Evolutionary conservation across 768 basidiomycete species (phyloP).

Genomic region (Hysterangium stoloniferum): DNA sequence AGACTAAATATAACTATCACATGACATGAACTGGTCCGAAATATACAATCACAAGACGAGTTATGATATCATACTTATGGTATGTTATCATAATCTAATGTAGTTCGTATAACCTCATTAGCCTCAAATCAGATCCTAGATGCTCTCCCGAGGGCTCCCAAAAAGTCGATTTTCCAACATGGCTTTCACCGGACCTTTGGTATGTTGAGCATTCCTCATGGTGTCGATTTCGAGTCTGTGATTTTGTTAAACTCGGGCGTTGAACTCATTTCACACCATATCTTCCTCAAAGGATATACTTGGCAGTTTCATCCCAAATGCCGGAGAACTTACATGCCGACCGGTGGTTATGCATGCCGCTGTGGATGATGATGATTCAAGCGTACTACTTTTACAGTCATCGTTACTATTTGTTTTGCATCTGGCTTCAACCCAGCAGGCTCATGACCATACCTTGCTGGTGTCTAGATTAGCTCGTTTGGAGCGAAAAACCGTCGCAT

Average conservation of each 20-base stretch:
- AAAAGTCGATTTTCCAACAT: conserved; percentile 34
- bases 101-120: conserved; percentile 63
- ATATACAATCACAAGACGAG: too few relatives aligned
- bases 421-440: conserved; percentile 69
- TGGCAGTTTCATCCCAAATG: conserved; percentile 56
- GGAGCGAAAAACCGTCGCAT: conserved; percentile 72
- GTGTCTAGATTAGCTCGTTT: conserved; percentile 71
- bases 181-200: conserved; percentile 28
- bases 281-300: conserved; percentile 42
- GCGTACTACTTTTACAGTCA: conserved; percentile 69
- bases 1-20: too few relatives aligned
- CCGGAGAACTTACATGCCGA: conserved; percentile 55
- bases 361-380: conserved; percentile 56
- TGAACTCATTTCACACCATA: conserved; percentile 53
- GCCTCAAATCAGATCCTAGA: conserved; percentile 62
- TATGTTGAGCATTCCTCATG: conserved; percentile 54
- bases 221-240: conserved; percentile 56
- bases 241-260: conserved; percentile 41
- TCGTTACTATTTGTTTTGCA: conserved; percentile 76
- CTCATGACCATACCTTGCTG: conserved; percentile 85
- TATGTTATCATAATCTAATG: too few relatives aligned
- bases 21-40: too few relatives aligned
- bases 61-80: too few relatives aligned
- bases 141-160: conserved; percentile 37
- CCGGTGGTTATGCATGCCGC: conserved; percentile 71